phyloP scores from a whole-genome alignment of 1,284 basidiomycete species.

The Fomes fomentarius region DNA sequence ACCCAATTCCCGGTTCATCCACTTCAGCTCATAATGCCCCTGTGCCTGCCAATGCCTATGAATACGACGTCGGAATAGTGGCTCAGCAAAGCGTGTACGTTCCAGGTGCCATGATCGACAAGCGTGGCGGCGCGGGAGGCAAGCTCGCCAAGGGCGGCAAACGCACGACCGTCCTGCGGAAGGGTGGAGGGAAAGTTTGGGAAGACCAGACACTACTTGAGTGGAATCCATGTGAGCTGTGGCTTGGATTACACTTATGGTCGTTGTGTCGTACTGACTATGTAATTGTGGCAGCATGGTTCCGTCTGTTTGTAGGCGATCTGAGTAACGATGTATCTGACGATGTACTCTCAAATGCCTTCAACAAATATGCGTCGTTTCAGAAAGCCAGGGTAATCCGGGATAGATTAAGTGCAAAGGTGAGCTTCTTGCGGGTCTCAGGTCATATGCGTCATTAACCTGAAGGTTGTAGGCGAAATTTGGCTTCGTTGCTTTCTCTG shows the following conservation, averaged over 20 bases:
- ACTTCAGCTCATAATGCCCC: conserved; percentile 70
- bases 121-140: conserved; percentile 81
- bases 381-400: conserved; percentile 94
- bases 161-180: conserved; percentile 91
- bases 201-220: conserved; percentile 97
- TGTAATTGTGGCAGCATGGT: conserved; percentile 81
- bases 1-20: conserved; percentile 62
- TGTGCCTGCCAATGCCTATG: conserved; percentile 88
- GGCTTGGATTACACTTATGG: no score
- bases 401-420: conserved; percentile 90
- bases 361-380: conserved; percentile 91
- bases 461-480: conserved; percentile 78
- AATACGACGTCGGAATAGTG: conserved; percentile 86
- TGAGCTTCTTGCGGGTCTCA: conserved; percentile 32
- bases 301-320: conserved; percentile 97
- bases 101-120: conserved; percentile 85
- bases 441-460: conserved; percentile 1
- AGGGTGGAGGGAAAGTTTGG: conserved; percentile 96
- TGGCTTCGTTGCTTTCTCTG: conserved; percentile 97
- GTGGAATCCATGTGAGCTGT: conserved; percentile 90
- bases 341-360: conserved; percentile 90
- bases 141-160: conserved; percentile 90
- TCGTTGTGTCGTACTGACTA: background rate
- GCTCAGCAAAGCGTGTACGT: conserved; percentile 89
- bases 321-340: conserved; percentile 98